Evolutionary conservation across 768 basidiomycete species (phyloP).

Genomic region (Crassisporium funariophilum): DNA sequence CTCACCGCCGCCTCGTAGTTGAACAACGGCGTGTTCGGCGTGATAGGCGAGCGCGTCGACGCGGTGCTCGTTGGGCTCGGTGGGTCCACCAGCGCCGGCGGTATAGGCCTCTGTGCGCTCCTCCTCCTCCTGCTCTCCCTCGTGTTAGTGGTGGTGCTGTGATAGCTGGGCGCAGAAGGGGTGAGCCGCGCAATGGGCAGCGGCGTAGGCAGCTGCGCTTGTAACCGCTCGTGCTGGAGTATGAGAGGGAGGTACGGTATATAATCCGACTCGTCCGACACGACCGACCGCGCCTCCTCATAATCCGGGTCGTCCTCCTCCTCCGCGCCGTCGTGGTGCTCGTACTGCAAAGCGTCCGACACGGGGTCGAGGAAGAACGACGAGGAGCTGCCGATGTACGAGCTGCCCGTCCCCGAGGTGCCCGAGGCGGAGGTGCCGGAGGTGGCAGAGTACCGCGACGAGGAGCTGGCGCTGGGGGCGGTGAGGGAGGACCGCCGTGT

Average conservation of each 20-base stretch:
- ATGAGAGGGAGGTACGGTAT: conserved; percentile 25
- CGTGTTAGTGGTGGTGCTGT: too few relatives aligned
- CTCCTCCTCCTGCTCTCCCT: too few relatives aligned
- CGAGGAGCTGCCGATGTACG: conserved; percentile 4
- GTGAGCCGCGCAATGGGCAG: conserved; percentile 11
- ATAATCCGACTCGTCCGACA: too few relatives aligned
- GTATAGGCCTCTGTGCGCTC: too few relatives aligned
- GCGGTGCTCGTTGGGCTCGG: conserved; percentile 7
- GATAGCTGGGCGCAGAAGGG: not conserved
- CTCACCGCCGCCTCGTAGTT: conserved; percentile 7
- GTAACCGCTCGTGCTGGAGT: conserved; percentile 25
- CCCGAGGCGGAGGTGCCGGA: too few relatives aligned
- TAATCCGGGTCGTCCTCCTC: not conserved
- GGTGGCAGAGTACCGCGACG: too few relatives aligned
- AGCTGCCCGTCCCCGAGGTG: not conserved
- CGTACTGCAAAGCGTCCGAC: too few relatives aligned
- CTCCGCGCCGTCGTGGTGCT: too few relatives aligned
- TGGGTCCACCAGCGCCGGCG: not conserved
- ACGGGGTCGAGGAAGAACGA: conserved; percentile 3
- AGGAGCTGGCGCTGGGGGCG: too few relatives aligned
- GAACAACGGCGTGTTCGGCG: conserved; percentile 15
- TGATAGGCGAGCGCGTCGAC: conserved; percentile 11
- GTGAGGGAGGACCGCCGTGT: too few relatives aligned
- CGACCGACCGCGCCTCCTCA: too few relatives aligned
- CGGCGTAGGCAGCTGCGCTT: conserved; percentile 12